These are phyloP conservation scores for Cucurbitaria berberidis DNA, from an alignment of 2,329 filamentous ascomycete genomes.

Conservation along the genomic window DNA sequence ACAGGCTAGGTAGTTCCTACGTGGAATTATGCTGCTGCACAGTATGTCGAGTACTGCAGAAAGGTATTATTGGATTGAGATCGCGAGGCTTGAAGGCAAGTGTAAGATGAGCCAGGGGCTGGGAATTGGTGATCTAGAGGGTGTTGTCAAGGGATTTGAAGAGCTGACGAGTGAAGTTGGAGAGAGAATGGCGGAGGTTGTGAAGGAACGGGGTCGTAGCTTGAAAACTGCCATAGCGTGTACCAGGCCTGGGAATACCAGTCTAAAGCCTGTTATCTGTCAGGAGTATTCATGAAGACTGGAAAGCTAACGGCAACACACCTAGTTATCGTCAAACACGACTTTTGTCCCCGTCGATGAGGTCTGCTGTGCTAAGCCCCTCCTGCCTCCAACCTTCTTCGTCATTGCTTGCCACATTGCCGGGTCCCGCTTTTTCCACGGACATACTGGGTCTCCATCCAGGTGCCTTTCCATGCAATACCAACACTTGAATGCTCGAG, in stretches of 20 bases:
- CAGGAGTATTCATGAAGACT: neutral
- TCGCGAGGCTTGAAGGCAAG: slow-evolving; percentile 31
- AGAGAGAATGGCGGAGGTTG: slow-evolving; percentile 32
- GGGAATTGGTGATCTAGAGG: slow-evolving; percentile 42
- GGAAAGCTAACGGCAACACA: neutral
- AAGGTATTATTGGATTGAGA: slow-evolving; percentile 34
- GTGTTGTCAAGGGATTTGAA: slow-evolving; percentile 64
- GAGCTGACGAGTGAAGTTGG: slow-evolving; percentile 50
- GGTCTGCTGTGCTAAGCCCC: neutral
- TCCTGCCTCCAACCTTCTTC: slow-evolving; percentile 7
- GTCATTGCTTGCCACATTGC: slow-evolving; percentile 12
- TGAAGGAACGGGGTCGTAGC: slow-evolving; percentile 34
- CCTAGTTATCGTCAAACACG: slow-evolving; percentile 11
- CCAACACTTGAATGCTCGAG: slow-evolving; percentile 17
- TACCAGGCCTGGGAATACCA: neutral
- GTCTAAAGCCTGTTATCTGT: neutral
- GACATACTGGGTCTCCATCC: slow-evolving; percentile 11
- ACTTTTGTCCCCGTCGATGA: slow-evolving; percentile 3
- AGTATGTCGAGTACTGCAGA: slow-evolving; percentile 60
- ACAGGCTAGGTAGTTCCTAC: slow-evolving; percentile 73
- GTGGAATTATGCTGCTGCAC: slow-evolving; percentile 72
- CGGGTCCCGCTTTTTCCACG: slow-evolving; percentile 4
- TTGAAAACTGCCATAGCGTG: neutral
- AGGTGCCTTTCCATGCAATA: slow-evolving; percentile 19
- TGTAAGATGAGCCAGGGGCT: slow-evolving; percentile 39